phyloP scores from a whole-genome alignment of 129 eudicot species.

The Lactuca sativa region DNA sequence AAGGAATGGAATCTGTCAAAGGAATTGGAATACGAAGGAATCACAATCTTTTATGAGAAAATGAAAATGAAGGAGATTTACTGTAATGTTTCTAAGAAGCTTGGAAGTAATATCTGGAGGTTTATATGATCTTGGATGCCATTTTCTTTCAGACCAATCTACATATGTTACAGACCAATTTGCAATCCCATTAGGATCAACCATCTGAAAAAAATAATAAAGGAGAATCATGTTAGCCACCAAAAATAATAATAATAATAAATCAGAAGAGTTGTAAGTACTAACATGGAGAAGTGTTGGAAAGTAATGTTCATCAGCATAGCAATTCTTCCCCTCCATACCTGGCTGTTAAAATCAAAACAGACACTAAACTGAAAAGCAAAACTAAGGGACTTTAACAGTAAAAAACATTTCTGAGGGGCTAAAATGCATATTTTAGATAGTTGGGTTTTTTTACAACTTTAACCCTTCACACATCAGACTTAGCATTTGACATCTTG shows the following conservation, averaged over 20 bases:
- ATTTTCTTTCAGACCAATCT: constrained; percentile 92
- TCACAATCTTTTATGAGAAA: neutral
- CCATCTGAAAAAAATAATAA: constrained; percentile 50
- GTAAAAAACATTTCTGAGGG: neutral
- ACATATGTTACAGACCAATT: constrained; percentile 83
- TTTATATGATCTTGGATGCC: constrained; percentile 81
- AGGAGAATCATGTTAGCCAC: constrained; percentile 10
- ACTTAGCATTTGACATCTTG: too few species aligned
- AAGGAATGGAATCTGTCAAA: neutral
- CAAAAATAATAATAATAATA: constrained; percentile 3
- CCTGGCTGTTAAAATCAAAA: constrained; percentile 54
- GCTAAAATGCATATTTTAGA: neutral
- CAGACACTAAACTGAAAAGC: neutral
- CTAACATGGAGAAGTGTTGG: constrained; percentile 66
- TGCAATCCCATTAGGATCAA: constrained; percentile 72
- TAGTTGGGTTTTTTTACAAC: neutral
- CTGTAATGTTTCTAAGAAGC: constrained; percentile 69
- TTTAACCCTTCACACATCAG: too few species aligned
- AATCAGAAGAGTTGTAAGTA: neutral
- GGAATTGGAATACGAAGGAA: neutral
- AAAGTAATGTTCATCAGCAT: constrained; percentile 74
- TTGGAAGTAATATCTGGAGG: constrained; percentile 54
- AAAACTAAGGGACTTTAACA: too few species aligned
- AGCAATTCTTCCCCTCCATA: constrained; percentile 69
- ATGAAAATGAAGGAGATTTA: constrained; percentile 23